Conservation (phyloP, 208 protist genomes). For the Leptomonas pyrrhocoris region DNA sequence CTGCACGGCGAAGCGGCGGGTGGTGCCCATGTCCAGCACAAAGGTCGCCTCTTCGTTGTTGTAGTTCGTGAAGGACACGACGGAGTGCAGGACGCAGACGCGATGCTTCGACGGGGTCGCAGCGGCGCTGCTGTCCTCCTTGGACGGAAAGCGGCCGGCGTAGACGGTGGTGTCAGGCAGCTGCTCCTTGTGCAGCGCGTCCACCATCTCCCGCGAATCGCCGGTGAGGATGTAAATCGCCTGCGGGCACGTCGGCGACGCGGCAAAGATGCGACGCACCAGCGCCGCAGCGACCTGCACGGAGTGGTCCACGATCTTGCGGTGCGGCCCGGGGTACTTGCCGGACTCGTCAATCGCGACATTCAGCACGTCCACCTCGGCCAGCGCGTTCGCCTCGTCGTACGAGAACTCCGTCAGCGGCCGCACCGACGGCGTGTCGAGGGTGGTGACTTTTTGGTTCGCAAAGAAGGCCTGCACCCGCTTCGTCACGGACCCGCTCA, state of each 20-base stretch:
- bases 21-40: conserved; percentile 84
- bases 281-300: conserved; percentile 54
- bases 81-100: conserved; percentile 59
- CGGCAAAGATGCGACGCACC: conserved; percentile 44
- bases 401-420: conserved; percentile 64
- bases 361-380: conserved; percentile 73
- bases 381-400: conserved; percentile 77
- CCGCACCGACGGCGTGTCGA: conserved; percentile 18
- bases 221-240: conserved; percentile 78
- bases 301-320: conserved; percentile 64
- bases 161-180: conserved; percentile 65
- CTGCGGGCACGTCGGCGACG: conserved; percentile 36
- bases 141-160: conserved; percentile 47
- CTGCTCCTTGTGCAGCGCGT: conserved; percentile 47
- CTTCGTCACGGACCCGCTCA: conserved; percentile 41
- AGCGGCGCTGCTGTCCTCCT: conserved; percentile 16
- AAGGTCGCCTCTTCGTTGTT: conserved; percentile 63
- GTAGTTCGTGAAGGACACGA: conserved; percentile 41
- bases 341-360: conserved; percentile 60
- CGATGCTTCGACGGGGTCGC: conserved; percentile 43
- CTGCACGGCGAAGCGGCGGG: conserved; percentile 46
- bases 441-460: conserved; percentile 35
- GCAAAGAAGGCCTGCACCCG: conserved; percentile 48
- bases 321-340: conserved; percentile 62
- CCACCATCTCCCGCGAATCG: conserved; percentile 58